Base-by-base conservation (phyloP, 176 grass and related monocot species). In the bread wheat (Triticum aestivum) region DNA sequence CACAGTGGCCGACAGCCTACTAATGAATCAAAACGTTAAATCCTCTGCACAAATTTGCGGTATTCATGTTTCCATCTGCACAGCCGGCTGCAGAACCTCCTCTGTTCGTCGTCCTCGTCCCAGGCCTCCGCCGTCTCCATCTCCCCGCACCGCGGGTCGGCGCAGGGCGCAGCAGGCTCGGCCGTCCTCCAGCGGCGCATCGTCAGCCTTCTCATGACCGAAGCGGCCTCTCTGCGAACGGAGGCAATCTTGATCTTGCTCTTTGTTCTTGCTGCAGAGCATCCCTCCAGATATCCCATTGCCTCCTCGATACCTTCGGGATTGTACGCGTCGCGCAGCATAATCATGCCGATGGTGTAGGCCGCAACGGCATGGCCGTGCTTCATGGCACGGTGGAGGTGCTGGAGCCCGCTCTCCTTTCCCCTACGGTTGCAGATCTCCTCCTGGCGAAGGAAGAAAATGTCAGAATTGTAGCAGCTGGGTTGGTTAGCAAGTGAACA, bases 21-120 rank as follows among this genome's bases (percentile, higher is more conserved):
- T 2, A 76, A 29, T 76, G 15, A 4, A 21, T 77, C 27, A 10
- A 77, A 33, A 5, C 20, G 24, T 74, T 11, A 85, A 37, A 89
- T 73, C 72, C 11, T 83, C 74, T 87, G 65, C 0, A 87, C 17
- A 64, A 87, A 90, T 9, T 87, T 87, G 24, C 61, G 26, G 20
- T 90, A 87, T 24, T 90, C 80, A 32, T 61, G 85, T 15, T 58
- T 91, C 85, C 89, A 84, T 32, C 68, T 17, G 30, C 89, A 91
- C 1, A 39, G 44, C 80, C 69, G 84, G 62, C 89, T 87, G 61
- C 89, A 91, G 18, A 91, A 91, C 44, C 75, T 80, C 80, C 79
- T 80, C 67, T 84, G 80, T 2, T 68, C 81, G 14, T 73, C 89
- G 24, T 35, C 85, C 58, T 30, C 80, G 24, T 73, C 79, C 89